These are phyloP conservation scores for Chlamydomonas sp. DNA, from an alignment of 139 green algal species.

Conservation along the genomic window DNA sequence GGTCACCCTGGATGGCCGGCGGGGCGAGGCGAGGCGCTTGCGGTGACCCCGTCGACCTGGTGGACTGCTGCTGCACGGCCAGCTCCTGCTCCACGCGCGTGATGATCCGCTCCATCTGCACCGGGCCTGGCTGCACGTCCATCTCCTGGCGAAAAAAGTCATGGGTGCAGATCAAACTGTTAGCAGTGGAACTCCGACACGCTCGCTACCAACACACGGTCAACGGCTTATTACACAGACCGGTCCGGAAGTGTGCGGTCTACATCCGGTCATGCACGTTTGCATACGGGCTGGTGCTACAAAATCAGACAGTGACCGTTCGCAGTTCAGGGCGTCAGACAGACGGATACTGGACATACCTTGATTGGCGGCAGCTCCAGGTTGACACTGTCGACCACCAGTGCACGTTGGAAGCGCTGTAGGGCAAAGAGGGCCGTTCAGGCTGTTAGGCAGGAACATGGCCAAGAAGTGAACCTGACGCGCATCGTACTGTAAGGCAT, in stretches of 20 bases:
- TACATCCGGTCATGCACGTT: too few species aligned
- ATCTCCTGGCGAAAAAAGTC: not conserved
- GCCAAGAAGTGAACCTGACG: not conserved
- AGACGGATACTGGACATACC: not conserved
- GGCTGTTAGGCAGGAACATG: not conserved
- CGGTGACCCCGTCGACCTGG: not conserved
- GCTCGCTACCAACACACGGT: not conserved
- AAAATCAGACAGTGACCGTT: not conserved
- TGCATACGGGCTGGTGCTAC: not conserved
- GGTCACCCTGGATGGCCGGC: not conserved
- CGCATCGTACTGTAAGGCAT: not conserved
- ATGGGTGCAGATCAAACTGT: too few species aligned
- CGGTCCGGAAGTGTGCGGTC: too few species aligned
- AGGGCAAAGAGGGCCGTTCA: not conserved
- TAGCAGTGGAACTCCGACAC: not conserved
- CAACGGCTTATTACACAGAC: not conserved
- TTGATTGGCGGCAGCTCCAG: conserved; percentile 29
- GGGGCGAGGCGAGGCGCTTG: not conserved
- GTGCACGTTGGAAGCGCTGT: conserved; percentile 21
- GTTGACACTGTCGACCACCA: conserved; percentile 22
- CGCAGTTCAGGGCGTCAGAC: too few species aligned
- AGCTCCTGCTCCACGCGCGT: not conserved
- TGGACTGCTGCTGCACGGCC: not conserved
- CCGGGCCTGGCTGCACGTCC: conserved; percentile 12
- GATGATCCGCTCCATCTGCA: conserved; percentile 8